Evolutionary conservation across 306 rosid species (phyloP), one percentile per base, ranked within the genome.

Genomic region (Macrotyloma uniflorum): DNA sequence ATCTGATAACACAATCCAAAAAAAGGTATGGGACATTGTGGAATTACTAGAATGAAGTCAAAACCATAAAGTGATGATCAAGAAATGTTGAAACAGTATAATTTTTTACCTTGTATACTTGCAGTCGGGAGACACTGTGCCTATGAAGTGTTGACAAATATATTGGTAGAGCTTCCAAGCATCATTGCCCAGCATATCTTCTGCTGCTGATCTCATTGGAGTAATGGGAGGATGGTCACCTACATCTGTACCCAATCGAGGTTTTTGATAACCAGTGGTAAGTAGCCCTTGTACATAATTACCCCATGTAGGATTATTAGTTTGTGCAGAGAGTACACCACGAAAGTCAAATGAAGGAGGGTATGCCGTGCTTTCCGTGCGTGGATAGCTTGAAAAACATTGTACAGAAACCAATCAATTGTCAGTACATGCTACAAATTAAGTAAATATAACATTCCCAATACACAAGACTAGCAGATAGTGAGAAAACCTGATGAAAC

Each of bases 171-270:
- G 74, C 85, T 89, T 92, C 97, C 98, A 94, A 84, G 97, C 88
- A 87, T 94, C 98, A 36, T 76, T 89, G 19, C 84, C 97, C 8
- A 94, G 87, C 90, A 85, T 85, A 85, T 91, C 93, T 83, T 94
- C 98, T 40, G 95, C 77, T 65, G 95, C 93, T 65, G 89, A 86
- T 80, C 45, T 76, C 95, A 94, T 90, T 71, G 98, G 98, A 67
- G 98, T 94, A 63, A 94, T 84, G 43, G 98, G 98, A 74, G 98
- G 98, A 91, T 94, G 98, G 72, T 94, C 98, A 40, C 98, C 98
- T 18, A 18, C 97, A 86, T 94, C 98, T 19, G 90, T 86, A 83
- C 98, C 98, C 19, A 28, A 74, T 79, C 87, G 89, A 73, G 98
- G 97, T 77, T 90, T 90, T 23, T 79, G 87, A 87, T 83, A 92